Evolutionary conservation across 2,329 filamentous ascomycete genomes (phyloP).

Genomic region (Sphaceloma murrayae): DNA sequence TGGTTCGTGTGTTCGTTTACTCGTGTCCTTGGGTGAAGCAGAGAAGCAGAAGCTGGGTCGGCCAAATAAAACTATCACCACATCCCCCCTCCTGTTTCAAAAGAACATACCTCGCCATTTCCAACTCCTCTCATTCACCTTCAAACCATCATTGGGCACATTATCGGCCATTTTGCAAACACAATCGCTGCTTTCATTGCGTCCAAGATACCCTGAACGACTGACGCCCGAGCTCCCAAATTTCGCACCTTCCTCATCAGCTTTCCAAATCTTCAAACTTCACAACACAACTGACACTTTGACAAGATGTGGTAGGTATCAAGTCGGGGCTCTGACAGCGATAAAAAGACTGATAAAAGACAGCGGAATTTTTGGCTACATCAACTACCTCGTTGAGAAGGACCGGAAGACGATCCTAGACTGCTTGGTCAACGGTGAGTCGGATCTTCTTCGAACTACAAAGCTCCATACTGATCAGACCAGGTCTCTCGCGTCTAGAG

Average conservation of each 20-base stretch:
- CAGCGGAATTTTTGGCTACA: conserved; percentile 85
- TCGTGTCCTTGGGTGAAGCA: too few species aligned
- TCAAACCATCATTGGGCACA: too few species aligned
- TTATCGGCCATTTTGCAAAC: too few species aligned
- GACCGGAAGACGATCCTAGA: conserved; percentile 93
- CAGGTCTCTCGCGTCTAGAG: conserved; percentile 88
- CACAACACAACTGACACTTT: conserved; percentile 4
- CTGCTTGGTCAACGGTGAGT: conserved; percentile 87
- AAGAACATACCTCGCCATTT: too few species aligned
- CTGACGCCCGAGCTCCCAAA: conserved; percentile 5
- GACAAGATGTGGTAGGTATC: conserved; percentile 18
- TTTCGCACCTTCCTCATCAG: conserved; percentile 5
- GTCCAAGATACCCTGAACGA: conserved; percentile 15
- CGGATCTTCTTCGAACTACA: conserved; percentile 18
- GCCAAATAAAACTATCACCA: too few species aligned
- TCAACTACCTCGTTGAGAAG: conserved; percentile 99
- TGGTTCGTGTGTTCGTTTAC: too few species aligned
- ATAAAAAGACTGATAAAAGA: not conserved
- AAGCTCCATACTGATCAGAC: conserved; percentile 22
- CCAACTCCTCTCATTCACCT: too few species aligned
- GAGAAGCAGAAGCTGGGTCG: too few species aligned
- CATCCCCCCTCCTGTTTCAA: too few species aligned
- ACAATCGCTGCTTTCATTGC: conserved; percentile 12
- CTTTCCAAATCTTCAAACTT: conserved; percentile 6
- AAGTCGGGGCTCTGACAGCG: conserved; percentile 8